Evolutionary conservation across 2,329 filamentous ascomycete genomes (phyloP).

Genomic region (Fusarium papillatum): DNA sequence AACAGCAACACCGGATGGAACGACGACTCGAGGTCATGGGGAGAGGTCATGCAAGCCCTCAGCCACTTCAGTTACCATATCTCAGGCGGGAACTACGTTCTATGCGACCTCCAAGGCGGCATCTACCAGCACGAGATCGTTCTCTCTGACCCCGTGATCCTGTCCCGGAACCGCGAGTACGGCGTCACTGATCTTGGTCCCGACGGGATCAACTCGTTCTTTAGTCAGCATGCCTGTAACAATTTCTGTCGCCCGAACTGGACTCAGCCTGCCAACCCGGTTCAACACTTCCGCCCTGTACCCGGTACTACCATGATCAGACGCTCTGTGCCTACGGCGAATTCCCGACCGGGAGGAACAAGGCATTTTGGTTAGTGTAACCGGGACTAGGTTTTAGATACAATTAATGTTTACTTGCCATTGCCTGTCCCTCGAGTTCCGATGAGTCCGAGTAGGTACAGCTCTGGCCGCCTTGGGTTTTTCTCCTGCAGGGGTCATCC

Average conservation of each 20-base stretch:
- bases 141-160: neutral
- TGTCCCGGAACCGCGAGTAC: neutral
- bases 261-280: neutral
- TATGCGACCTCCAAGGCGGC: neutral
- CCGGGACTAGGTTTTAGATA: no score
- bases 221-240: neutral
- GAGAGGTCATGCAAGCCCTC: neutral
- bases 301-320: neutral
- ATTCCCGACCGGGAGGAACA: neutral
- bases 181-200: neutral
- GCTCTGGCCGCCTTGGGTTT: no score
- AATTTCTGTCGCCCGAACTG: neutral
- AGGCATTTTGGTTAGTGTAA: no score
- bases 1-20: neutral
- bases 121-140: neutral
- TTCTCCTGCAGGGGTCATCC: no score
- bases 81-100: neutral
- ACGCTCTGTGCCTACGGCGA: neutral
- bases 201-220: neutral
- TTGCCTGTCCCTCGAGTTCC: no score
- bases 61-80: neutral
- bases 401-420: no score
- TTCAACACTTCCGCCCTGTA: neutral
- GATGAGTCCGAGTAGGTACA: no score
- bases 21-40: neutral